Evolutionary conservation across 176 grass and related monocot genomes (phyloP), one percentile per base, ranked within the genome.

Genomic region (Aegilops sharonensis): DNA sequence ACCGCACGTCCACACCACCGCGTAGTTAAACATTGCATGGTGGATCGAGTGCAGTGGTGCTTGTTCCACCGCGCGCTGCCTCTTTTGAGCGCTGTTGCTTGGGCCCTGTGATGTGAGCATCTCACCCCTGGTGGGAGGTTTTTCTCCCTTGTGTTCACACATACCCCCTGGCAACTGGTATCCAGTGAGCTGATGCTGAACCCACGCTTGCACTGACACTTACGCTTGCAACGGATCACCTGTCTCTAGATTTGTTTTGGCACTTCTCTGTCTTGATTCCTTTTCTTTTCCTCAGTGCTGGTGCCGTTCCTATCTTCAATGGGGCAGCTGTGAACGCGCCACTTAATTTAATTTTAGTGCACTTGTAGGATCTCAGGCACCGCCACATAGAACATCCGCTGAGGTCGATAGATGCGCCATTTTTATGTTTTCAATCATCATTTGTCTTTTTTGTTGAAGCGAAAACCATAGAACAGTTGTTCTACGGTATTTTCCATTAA

Each of bases 91-190:
- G 76, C 86, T 88, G 87, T 92, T 92, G 35, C 83, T 79, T 67
- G 83, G 83, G 27, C 83, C 79, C 87, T 87, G 79, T 84, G 84
- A 92, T 86, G 87, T 86, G 87, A 89, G 80, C 91, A 87, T 89
- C 87, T 80, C 87, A 81, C 39, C 20, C 20, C 70, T 91, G 82
- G 82, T 88, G 86, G 50, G 5, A 11, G 1, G 1, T 43, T 83
- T 85, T 88, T 85, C 77, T 72, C 70, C 71, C 42, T 20, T 15
- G 24, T 21, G 70, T 91, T 82, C 90, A 91, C 86, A 85, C 82
- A 64, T 72, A 35, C 10, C 10, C 32, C 73, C 56, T 85, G 36
- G 50, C 48, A 52, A 52, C 48, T 52, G 89, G 69, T 64, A 78
- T 12, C 2, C 36, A 39, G 30, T 85, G 56, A 85, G 71, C 52